Percentiles rank a stretch among this genome's conserved stretches.
Conservation (phyloP, 768 basidiomycete genomes). For the Ramaria sp. region DNA sequence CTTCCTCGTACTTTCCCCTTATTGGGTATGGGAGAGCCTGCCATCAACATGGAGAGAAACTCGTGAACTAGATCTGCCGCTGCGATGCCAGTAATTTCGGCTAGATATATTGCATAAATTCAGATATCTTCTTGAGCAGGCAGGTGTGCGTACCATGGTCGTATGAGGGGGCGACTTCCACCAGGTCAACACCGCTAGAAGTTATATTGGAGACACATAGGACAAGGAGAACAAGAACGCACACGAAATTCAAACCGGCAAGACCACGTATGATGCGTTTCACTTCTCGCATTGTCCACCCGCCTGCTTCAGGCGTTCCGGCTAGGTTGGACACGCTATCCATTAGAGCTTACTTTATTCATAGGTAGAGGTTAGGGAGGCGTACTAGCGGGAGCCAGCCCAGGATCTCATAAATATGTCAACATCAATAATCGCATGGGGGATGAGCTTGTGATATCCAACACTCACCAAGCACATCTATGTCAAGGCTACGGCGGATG, state of each 20-base stretch:
- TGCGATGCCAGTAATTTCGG: conserved; percentile 58
- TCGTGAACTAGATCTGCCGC: conserved; percentile 63
- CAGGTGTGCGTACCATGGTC: conserved; percentile 40
- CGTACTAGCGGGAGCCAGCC: conserved; percentile 69
- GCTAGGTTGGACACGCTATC: conserved; percentile 29
- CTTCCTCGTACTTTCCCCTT: conserved; percentile 16
- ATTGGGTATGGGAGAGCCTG: conserved; percentile 27
- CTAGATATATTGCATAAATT: conserved; percentile 20
- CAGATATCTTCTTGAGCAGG: neutral
- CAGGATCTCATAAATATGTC: conserved; percentile 43
- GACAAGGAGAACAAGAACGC: conserved; percentile 17
- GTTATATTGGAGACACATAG: neutral
- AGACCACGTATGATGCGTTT: conserved; percentile 75
- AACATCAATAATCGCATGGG: conserved; percentile 8
- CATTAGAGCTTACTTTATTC: neutral
- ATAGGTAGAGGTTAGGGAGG: conserved; percentile 3
- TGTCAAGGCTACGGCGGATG: conserved; percentile 46
- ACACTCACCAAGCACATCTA: conserved; percentile 62
- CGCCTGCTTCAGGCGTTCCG: conserved; percentile 77
- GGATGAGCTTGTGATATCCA: neutral
- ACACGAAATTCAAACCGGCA: conserved; percentile 74
- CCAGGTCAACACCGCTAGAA: conserved; percentile 55
- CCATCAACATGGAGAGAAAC: conserved; percentile 51
- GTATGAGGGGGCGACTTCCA: conserved; percentile 68
- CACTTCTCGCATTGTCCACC: conserved; percentile 76